phyloP scores from a whole-genome alignment of 306 rosid genomes.

The Acacia melanoxylon region DNA sequence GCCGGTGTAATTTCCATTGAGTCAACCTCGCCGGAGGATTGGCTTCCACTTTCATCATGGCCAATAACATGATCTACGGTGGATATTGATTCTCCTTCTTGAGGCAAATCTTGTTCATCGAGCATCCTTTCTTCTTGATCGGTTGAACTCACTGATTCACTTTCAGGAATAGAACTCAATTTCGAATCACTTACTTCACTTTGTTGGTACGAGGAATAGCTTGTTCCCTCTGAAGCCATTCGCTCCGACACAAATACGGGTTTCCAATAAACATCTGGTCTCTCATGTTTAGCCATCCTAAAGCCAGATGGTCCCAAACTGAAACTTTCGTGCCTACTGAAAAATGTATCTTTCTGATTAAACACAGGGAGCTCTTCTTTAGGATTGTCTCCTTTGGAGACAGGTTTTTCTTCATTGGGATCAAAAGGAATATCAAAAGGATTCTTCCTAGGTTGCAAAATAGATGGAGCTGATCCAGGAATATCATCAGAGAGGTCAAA shows the following conservation, averaged over 20 bases:
- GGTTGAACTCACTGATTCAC: slow-evolving; percentile 75
- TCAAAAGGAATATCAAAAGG: slow-evolving; percentile 96
- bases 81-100: slow-evolving; percentile 50
- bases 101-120: slow-evolving; percentile 57
- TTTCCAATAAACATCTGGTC: slow-evolving; percentile 63
- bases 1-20: slow-evolving; percentile 45
- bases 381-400: slow-evolving; percentile 75
- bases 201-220: slow-evolving; percentile 62
- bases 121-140: slow-evolving; percentile 75
- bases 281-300: slow-evolving; percentile 54
- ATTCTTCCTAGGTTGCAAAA: slow-evolving; percentile 78
- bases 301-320: slow-evolving; percentile 66
- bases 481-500: slow-evolving; percentile 78
- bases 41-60: slow-evolving; percentile 51
- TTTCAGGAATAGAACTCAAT: slow-evolving; percentile 87
- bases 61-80: slow-evolving; percentile 45
- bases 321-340: slow-evolving; percentile 87
- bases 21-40: slow-evolving; percentile 50
- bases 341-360: slow-evolving; percentile 63
- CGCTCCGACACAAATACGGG: slow-evolving; percentile 74
- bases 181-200: slow-evolving; percentile 84
- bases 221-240: slow-evolving; percentile 71
- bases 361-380: slow-evolving; percentile 62
- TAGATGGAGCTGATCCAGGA: slow-evolving; percentile 98
- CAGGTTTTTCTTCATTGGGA: slow-evolving; percentile 90